Percentiles rank a stretch among this genome's conserved stretches.
These are phyloP conservation scores for Leccinum obscurum DNA, from an alignment of 768 basidiomycete genomes.

Conservation along the genomic window DNA sequence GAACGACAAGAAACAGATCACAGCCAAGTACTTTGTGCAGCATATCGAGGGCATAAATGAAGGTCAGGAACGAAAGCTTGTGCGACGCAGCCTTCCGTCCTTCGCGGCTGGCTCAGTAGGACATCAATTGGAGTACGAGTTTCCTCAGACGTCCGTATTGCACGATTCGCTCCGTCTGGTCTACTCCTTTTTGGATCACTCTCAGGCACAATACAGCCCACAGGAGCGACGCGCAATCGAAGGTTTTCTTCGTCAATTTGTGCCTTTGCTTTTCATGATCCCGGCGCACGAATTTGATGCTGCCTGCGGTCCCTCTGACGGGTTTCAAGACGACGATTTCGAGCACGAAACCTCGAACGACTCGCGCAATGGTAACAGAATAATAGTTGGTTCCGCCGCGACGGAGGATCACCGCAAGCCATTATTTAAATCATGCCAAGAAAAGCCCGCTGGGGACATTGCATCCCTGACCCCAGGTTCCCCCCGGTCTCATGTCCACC, in stretches of 20 bases:
- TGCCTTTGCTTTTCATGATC: conserved; percentile 79
- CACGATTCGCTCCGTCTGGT: conserved; percentile 90
- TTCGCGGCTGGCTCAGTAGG: conserved; percentile 51
- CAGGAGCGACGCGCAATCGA: conserved; percentile 84
- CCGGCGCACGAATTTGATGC: conserved; percentile 66
- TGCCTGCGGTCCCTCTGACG: conserved; percentile 57
- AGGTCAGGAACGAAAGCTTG: conserved; percentile 48
- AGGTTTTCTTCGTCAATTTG: conserved; percentile 78
- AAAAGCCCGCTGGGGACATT: conserved; percentile 43
- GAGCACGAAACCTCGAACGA: conserved; percentile 28
- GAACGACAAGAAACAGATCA: conserved; percentile 93
- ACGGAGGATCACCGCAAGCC: conserved; percentile 77
- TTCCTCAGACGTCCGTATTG: conserved; percentile 77
- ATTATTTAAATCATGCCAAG: conserved; percentile 73
- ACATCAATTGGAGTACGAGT: conserved; percentile 76
- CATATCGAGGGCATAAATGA: conserved; percentile 74
- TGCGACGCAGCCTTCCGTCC: conserved; percentile 31
- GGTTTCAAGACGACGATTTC: conserved; percentile 39
- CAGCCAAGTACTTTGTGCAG: conserved; percentile 75
- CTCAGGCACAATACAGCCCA: conserved; percentile 68
- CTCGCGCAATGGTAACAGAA: conserved; percentile 42
- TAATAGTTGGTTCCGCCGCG: conserved; percentile 49
- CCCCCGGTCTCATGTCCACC: conserved; percentile 7
- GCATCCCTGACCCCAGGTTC: conserved; percentile 30
- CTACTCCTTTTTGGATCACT: conserved; percentile 88